phyloP scores from a whole-genome alignment of 179 eudicot species.

The Spinacia oleracea region DNA sequence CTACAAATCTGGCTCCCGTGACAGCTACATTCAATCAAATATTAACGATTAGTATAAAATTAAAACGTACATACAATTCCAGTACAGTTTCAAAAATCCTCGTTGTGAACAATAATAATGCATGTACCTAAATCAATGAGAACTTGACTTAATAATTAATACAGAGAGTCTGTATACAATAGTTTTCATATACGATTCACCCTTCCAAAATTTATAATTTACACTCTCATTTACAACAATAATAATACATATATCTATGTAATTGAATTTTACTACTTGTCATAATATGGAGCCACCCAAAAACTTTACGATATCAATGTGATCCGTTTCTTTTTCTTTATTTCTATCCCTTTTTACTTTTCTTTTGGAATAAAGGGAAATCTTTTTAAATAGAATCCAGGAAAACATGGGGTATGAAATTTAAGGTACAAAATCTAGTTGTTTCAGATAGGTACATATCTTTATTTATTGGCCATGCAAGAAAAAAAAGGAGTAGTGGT shows the following conservation, averaged over 20 bases:
- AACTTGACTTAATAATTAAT: too few species aligned
- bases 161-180: too few species aligned
- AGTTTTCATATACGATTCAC: too few species aligned
- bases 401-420: constrained; percentile 10
- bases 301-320: background rate
- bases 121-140: too few species aligned
- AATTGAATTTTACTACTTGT: background rate
- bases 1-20: constrained; percentile 77
- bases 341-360: background rate
- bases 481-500: constrained; percentile 13
- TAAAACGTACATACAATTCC: background rate
- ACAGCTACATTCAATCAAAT: constrained; percentile 49
- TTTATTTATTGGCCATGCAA: constrained; percentile 3
- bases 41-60: background rate
- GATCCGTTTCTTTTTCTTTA: background rate
- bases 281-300: background rate
- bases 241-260: background rate
- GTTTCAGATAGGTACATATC: background rate
- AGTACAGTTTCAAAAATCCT: too few species aligned
- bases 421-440: background rate
- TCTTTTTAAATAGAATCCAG: background rate
- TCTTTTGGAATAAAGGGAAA: background rate
- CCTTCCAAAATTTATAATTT: too few species aligned
- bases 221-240: too few species aligned
- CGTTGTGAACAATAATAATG: too few species aligned